Evolutionary conservation across 2,329 filamentous ascomycete species (phyloP), one percentile per base, ranked within the genome.

Genomic region (Botrytis fabae): DNA sequence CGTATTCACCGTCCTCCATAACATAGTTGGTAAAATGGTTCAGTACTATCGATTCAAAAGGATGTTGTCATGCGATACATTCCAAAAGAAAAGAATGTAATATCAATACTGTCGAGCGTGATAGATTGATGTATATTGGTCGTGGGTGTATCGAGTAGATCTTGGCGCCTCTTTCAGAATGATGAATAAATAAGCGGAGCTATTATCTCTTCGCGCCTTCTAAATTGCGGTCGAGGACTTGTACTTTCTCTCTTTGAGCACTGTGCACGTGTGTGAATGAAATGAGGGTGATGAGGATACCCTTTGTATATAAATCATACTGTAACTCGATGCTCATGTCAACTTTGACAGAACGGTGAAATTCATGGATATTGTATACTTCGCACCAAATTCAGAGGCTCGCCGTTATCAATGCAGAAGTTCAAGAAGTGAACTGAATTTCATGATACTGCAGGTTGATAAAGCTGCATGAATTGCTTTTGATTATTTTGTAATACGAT

Each of bases 401-500:
- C 14, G 5, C n/a, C 16, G 4, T 66, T 32, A 7, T 38, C 38
- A 10, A 28, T 46, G 32, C 28, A 14, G 14, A 66, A 22, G 12
- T n/a, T 42, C 25, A n/a, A 22, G 25, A n/a, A n/a, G 28, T 32
- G 25, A 12, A 12, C 25, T 57, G 25, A 57, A 32, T 10, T 42
- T 22, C 35, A 54, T 5, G 18, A 22, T 3, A 28, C 28, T 7
- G 10, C n/a, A 42, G 18, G 9, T 68, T 40, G 16, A n/a, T 51
- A 20, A 57, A 57, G 54, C 18, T 69, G 18, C 22, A 57, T 42
- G n/a, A 28, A 42, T 69, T 42, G 48, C 18, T 42, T 62, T 62
- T 28, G 54, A 70, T 70, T 70, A 60, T 38, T 46, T 62, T 28
- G 54, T 32, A 61, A 69, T 59, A 44, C 25, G 51, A 38, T 46